Base-by-base conservation (phyloP, 176 grass and related monocot species). In the Rhipidocladum racemiflorum region DNA sequence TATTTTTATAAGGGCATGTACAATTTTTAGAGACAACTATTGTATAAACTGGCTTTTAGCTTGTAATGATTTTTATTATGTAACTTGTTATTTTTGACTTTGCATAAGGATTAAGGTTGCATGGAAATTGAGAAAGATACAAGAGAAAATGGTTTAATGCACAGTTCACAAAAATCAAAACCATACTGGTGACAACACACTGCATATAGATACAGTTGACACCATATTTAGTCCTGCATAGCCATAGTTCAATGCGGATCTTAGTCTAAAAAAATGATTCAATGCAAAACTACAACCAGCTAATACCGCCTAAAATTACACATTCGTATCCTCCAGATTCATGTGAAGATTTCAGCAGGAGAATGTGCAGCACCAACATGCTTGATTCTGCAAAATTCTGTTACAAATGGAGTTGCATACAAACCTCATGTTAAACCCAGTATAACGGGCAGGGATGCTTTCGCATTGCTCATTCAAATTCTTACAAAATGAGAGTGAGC, bases 371-470 rank as follows among this genome's bases (percentile, higher is more conserved):
- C 6, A 42, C 9, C 51, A 48, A 23, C 48, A 86, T 73, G 45
- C 44, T 65, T 79, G 34, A 73, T 72, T 80, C 45, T 62, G 50
- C 55, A 23, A 71, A 82, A 72, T 23, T 53, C 16, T n/a, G 48
- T 63, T 30, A 74, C 4, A 74, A n/a, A 9, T 64, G 61, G 7
- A n/a, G n/a, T 11, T n/a, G 21, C 29, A 61, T 4, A 23, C 5
- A 53, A 62, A 87, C 30, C 36, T 69, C 40, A 53, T 40, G 56
- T 82, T 42, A 82, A 69, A 69, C 51, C 18, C 63, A 69, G 53
- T 30, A 69, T 65, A 82, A 61, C 14, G 4, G 34, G 17, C 40
- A 14, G 13, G 21, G 44, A 66, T 34, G 20, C 66, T 69, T 82
- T 82, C n/a, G 39, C 17, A 57, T 56, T 30, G 20, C 42, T 43